These are phyloP conservation scores for Boletus patriciae DNA, from an alignment of 768 basidiomycete genomes.

Conservation along the genomic window DNA sequence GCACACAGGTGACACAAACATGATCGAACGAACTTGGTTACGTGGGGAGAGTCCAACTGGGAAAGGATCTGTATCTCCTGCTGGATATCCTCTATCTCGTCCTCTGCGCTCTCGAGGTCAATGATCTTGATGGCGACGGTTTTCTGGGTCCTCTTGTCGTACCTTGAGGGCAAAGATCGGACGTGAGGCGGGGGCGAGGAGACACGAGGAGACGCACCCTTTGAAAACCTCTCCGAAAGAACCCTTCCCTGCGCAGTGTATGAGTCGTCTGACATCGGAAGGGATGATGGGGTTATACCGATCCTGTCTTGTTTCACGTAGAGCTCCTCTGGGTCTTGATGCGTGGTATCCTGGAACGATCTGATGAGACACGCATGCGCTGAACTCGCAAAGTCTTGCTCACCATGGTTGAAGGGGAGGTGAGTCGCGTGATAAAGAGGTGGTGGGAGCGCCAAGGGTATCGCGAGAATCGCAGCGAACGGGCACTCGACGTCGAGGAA, in stretches of 20 bases:
- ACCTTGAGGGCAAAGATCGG: conserved; percentile 47
- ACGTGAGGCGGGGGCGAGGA: conserved; percentile 9
- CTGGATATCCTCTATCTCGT: conserved; percentile 99
- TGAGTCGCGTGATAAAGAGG: conserved; percentile 15
- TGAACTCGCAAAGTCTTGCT: background rate
- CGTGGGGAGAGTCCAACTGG: conserved; percentile 92
- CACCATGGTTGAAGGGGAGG: conserved; percentile 20
- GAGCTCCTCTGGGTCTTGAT: conserved; percentile 92
- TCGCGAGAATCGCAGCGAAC: conserved; percentile 1
- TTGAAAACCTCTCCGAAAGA: conserved; percentile 99
- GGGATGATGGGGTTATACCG: conserved; percentile 49
- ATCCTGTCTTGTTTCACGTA: conserved; percentile 98
- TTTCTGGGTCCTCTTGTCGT: conserved; percentile 92
- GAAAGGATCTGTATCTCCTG: conserved; percentile 98
- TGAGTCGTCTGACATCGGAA: conserved; percentile 21
- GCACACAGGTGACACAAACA: conserved; percentile 22
- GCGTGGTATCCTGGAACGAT: conserved; percentile 53
- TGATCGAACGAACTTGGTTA: conserved; percentile 76
- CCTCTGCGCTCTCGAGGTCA: conserved; percentile 97
- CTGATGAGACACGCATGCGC: conserved; percentile 7
- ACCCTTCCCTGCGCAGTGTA: conserved; percentile 72
- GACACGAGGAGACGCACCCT: conserved; percentile 55
- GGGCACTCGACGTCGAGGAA: conserved; percentile 8
- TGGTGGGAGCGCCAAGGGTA: conserved; percentile 4
- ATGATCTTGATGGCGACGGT: conserved; percentile 99